These are phyloP conservation scores for Rhodomyrtus psidioides DNA, from an alignment of 441 rosid genomes.

Conservation along the genomic window DNA sequence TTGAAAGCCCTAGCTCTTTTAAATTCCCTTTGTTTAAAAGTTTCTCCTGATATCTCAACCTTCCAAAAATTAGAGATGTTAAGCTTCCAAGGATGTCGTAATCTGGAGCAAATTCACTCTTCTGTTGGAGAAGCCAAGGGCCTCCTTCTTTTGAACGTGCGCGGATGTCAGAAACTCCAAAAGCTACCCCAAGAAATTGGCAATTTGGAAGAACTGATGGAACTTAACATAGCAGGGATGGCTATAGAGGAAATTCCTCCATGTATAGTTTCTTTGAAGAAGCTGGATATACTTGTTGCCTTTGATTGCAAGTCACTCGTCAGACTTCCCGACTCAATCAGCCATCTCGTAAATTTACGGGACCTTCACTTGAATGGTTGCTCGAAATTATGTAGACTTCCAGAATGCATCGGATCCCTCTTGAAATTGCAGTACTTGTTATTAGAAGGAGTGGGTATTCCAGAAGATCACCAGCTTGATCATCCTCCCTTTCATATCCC, in stretches of 20 bases:
- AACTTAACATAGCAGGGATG: accelerated
- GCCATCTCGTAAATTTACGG: accelerated
- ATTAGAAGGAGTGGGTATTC: no score
- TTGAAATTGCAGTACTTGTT: no score
- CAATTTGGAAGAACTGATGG: neutral
- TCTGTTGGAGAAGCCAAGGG: no score
- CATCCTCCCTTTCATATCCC: no score
- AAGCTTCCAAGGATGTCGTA: neutral
- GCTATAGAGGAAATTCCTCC: neutral
- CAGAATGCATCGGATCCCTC: no score
- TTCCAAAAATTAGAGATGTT: neutral
- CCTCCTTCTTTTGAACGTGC: no score
- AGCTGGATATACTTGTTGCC: neutral
- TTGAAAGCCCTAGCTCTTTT: neutral
- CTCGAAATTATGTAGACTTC: accelerated
- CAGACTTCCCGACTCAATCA: neutral
- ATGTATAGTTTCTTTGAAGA: neutral
- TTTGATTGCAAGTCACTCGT: accelerated
- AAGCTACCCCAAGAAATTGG: neutral
- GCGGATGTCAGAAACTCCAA: neutral
- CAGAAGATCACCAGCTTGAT: no score
- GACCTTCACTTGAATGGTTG: neutral
- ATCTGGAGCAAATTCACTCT: neutral
- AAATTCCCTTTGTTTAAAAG: neutral
- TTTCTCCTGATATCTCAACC: accelerated